Percentiles rank a stretch among this genome's conserved stretches.
Evolutionary conservation across 129 eudicot genomes (phyloP).

Genomic region (Silybum marianum): DNA sequence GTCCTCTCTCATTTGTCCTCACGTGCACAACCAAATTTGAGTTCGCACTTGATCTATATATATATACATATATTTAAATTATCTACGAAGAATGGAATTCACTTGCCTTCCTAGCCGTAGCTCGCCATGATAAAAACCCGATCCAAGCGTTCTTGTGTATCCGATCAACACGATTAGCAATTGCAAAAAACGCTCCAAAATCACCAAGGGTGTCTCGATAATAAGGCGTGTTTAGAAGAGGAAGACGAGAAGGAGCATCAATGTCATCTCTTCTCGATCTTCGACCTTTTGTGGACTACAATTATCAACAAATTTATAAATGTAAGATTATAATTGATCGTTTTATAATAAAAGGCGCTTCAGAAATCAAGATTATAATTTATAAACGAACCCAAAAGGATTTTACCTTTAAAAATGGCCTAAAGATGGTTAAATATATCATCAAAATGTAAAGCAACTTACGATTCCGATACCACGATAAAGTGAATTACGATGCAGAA

Average conservation of each 20-base stretch:
- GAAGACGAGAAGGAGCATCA: constrained; percentile 95
- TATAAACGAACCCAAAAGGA: neutral
- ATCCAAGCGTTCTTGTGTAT: constrained; percentile 94
- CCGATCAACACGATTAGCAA: constrained; percentile 84
- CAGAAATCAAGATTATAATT: neutral
- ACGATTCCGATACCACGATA: constrained; percentile 95
- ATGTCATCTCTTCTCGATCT: constrained; percentile 80
- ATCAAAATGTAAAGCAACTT: constrained; percentile 33
- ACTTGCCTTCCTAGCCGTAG: constrained; percentile 73
- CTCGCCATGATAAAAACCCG: constrained; percentile 96
- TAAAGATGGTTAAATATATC: neutral
- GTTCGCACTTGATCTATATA: too few relatives aligned
- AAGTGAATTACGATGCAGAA: constrained; percentile 70
- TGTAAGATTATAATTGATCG: constrained; percentile 7
- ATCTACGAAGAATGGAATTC: neutral
- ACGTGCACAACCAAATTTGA: too few relatives aligned
- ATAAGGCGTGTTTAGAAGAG: constrained; percentile 71
- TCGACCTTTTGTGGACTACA: constrained; percentile 74
- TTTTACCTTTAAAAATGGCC: neutral
- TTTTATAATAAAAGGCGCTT: neutral
- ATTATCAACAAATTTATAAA: constrained; percentile 11
- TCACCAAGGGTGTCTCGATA: constrained; percentile 77
- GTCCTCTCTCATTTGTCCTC: too few relatives aligned
- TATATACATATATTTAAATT: neutral
- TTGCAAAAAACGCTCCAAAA: constrained; percentile 87